Evolutionary conservation across 192 early-diverging fungal species (phyloP).

Genomic region (Haplosporangium gracile): DNA sequence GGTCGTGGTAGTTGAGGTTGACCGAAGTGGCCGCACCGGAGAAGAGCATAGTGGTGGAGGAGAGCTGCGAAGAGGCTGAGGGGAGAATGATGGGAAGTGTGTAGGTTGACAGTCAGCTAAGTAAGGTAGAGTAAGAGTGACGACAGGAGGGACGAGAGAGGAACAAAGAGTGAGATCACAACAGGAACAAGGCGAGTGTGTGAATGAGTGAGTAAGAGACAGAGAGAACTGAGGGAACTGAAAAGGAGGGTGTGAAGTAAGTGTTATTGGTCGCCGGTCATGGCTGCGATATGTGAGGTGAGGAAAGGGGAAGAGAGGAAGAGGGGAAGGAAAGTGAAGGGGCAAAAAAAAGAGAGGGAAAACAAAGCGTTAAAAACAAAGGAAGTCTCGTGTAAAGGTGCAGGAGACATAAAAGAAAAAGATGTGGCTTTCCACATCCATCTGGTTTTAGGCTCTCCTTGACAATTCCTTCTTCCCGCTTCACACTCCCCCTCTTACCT

Average conservation of each 20-base stretch:
- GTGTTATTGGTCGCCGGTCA: neutral
- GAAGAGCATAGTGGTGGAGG: conserved; percentile 13
- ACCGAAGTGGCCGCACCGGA: neutral
- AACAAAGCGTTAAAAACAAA: neutral
- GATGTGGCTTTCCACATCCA: neutral
- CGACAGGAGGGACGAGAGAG: neutral
- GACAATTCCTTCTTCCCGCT: too few species aligned
- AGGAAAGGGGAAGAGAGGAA: neutral
- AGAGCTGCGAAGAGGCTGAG: neutral
- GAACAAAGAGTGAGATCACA: too few species aligned
- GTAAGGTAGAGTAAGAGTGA: neutral
- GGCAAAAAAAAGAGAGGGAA: neutral
- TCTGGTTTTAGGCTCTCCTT: neutral
- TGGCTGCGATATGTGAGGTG: neutral
- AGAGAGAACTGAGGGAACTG: conserved; percentile 6
- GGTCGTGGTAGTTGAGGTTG: conserved; percentile 53
- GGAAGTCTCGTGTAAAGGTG: conserved; percentile 6
- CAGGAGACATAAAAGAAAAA: conserved; percentile 4
- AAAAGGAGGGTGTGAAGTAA: neutral
- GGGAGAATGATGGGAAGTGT: conserved; percentile 6
- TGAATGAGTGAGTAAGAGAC: conserved; percentile 4
- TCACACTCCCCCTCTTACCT: neutral
- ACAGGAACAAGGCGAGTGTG: neutral
- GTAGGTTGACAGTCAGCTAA: neutral
- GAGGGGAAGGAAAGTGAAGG: neutral